Conservation (phyloP, 2,329 filamentous ascomycete genomes). For the Fusarium praegraminearum region DNA sequence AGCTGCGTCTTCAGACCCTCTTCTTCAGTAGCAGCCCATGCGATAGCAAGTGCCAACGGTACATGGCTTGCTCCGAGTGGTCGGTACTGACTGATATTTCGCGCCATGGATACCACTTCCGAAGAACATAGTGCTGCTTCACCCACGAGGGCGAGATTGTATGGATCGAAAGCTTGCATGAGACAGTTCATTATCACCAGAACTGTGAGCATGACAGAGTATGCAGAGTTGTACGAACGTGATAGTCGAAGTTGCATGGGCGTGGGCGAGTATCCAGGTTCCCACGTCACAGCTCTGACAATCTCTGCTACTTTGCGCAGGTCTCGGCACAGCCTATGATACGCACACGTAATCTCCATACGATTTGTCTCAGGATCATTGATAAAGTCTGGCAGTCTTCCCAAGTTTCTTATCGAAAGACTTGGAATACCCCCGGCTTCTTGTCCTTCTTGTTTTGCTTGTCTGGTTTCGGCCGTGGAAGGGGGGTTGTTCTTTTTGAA, state of each 20-base stretch:
- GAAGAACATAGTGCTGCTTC: constrained; percentile 32
- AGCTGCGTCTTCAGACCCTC: constrained; percentile 25
- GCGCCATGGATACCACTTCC: constrained; percentile 26
- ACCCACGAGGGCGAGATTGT: constrained; percentile 19
- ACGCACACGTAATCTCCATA: constrained; percentile 35
- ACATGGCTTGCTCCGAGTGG: constrained; percentile 35
- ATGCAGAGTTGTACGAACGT: constrained; percentile 26
- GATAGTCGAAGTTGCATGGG: constrained; percentile 27
- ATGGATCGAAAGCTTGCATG: constrained; percentile 38
- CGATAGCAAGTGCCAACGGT: constrained; percentile 26
- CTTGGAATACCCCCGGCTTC: constrained; percentile 27
- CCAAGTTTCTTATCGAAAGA: constrained; percentile 30
- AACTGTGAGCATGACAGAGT: constrained; percentile 21
- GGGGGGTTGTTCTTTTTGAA: constrained; percentile 29
- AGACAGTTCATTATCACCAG: constrained; percentile 28
- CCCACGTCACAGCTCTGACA: constrained; percentile 26
- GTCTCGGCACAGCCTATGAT: constrained; percentile 30
- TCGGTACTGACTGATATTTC: constrained; percentile 20
- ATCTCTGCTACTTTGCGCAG: constrained; percentile 30
- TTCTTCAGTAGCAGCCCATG: constrained; percentile 37
- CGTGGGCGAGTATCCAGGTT: constrained; percentile 17
- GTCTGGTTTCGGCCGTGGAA: constrained; percentile 1
- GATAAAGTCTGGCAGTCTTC: constrained; percentile 33
- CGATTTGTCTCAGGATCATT: constrained; percentile 35
- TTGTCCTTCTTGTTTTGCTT: neutral